phyloP scores from a whole-genome alignment of 345 rosid genomes.

The Rhizophora mangle region DNA sequence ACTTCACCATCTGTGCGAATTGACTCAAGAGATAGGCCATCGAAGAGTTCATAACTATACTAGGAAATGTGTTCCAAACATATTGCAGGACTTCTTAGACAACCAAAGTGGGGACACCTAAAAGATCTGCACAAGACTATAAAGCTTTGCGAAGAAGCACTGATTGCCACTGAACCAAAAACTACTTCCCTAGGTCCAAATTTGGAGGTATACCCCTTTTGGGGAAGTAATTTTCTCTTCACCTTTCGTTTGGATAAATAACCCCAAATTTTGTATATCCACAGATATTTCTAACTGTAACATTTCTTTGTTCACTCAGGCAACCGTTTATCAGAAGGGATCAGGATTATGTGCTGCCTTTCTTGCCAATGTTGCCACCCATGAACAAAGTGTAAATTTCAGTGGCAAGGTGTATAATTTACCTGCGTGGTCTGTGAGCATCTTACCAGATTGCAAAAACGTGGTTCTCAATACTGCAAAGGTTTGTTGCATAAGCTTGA shows the following conservation, averaged over 20 bases:
- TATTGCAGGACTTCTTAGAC: conserved; percentile 65
- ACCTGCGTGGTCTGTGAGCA: conserved; percentile 98
- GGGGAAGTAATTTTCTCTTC: neutral
- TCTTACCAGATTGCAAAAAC: conserved; percentile 91
- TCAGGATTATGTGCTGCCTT: conserved; percentile 80
- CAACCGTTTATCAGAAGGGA: conserved; percentile 60
- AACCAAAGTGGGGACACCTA: conserved; percentile 97
- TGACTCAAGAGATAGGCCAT: too few species aligned
- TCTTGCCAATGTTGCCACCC: conserved; percentile 65
- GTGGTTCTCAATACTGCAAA: conserved; percentile 87
- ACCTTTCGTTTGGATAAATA: neutral
- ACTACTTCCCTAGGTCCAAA: conserved; percentile 63
- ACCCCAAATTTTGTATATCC: too few species aligned
- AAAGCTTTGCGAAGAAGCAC: conserved; percentile 77
- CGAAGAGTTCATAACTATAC: too few species aligned
- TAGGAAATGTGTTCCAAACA: conserved; percentile 2
- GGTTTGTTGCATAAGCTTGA: conserved; percentile 43
- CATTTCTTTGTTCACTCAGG: conserved; percentile 38
- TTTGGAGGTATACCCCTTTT: conserved; percentile 55
- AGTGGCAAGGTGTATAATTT: conserved; percentile 63
- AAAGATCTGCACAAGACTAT: conserved; percentile 84
- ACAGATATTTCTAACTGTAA: neutral
- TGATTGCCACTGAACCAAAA: conserved; percentile 72
- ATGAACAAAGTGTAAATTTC: conserved; percentile 64
- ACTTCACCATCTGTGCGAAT: too few species aligned